These are phyloP conservation scores for Chenopodium formosanum DNA, from an alignment of 148 eudicot genomes.

Conservation along the genomic window DNA sequence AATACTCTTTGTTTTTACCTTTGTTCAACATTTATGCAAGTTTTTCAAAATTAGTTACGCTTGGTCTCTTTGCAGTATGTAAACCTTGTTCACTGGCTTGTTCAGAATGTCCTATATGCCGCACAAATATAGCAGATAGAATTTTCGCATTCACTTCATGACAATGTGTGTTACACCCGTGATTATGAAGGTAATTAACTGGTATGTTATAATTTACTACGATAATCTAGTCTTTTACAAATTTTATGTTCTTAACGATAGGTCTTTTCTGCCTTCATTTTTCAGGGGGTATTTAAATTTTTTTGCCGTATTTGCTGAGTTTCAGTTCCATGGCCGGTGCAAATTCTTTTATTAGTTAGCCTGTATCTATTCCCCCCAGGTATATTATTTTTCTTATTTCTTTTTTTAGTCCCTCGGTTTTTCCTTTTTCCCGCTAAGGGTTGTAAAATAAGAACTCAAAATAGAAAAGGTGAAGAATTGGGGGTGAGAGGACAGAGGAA, in stretches of 20 bases:
- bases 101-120: conserved; percentile 79
- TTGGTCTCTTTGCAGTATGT: conserved; percentile 66
- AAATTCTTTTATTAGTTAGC: conserved; percentile 29
- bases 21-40: background rate
- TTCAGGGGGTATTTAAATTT: conserved; percentile 25
- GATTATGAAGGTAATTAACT: conserved; percentile 31
- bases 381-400: conserved; percentile 20
- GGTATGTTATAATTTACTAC: background rate
- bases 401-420: conserved; percentile 7
- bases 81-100: conserved; percentile 86
- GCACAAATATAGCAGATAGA: conserved; percentile 75
- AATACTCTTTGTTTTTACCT: background rate
- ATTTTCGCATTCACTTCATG: conserved; percentile 74
- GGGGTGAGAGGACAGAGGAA: conserved; percentile 5
- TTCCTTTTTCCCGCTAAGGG: conserved; percentile 26
- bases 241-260: background rate
- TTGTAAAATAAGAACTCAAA: conserved; percentile 38
- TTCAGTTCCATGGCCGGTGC: conserved; percentile 26
- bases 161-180: conserved; percentile 26
- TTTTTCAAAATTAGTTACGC: background rate
- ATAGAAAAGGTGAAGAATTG: conserved; percentile 19
- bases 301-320: conserved; percentile 23
- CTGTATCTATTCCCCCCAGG: conserved; percentile 32
- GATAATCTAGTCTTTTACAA: background rate
- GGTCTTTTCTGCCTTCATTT: conserved; percentile 6